Percentiles rank a stretch among this genome's conserved stretches.
Evolutionary conservation across 2,329 filamentous ascomycete species (phyloP).

Genomic region (Sporothrix brunneoviolacea): DNA sequence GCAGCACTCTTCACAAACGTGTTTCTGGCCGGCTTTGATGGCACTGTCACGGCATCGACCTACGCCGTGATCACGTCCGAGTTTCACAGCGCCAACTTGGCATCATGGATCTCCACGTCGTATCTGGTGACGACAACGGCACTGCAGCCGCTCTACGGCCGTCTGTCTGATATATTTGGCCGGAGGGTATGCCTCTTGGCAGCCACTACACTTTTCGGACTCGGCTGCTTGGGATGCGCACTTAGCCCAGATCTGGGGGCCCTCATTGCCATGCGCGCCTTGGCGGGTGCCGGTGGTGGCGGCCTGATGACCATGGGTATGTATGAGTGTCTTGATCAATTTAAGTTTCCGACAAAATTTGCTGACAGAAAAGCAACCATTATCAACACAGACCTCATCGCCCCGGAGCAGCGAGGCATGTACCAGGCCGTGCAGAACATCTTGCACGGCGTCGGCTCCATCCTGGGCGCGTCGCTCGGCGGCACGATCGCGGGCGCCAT

Average conservation of each 20-base stretch:
- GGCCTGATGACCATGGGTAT: slow-evolving; percentile 60
- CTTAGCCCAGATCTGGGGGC: slow-evolving; percentile 41
- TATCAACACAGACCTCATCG: slow-evolving; percentile 63
- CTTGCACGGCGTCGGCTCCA: slow-evolving; percentile 61
- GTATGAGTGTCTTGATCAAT: no score
- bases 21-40: slow-evolving; percentile 62
- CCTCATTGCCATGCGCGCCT: slow-evolving; percentile 45
- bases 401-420: slow-evolving; percentile 60
- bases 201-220: slow-evolving; percentile 34
- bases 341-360: no score
- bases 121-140: slow-evolving; percentile 70
- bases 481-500: slow-evolving; percentile 59
- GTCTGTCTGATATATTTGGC: slow-evolving; percentile 50
- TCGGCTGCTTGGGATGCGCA: slow-evolving; percentile 46
- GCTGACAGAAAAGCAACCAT: no score
- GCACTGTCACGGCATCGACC: slow-evolving; percentile 65
- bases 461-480: slow-evolving; percentile 62
- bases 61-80: slow-evolving; percentile 56
- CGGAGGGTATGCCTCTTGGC: slow-evolving; percentile 60
- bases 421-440: slow-evolving; percentile 72
- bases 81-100: slow-evolving; percentile 40
- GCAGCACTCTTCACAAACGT: slow-evolving; percentile 58
- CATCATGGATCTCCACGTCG: slow-evolving; percentile 49
- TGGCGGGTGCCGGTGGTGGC: slow-evolving; percentile 56
- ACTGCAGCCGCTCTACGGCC: slow-evolving; percentile 63